phyloP scores from a whole-genome alignment of 2,329 filamentous ascomycete genomes.

The Pseudocercospora fuligena region DNA sequence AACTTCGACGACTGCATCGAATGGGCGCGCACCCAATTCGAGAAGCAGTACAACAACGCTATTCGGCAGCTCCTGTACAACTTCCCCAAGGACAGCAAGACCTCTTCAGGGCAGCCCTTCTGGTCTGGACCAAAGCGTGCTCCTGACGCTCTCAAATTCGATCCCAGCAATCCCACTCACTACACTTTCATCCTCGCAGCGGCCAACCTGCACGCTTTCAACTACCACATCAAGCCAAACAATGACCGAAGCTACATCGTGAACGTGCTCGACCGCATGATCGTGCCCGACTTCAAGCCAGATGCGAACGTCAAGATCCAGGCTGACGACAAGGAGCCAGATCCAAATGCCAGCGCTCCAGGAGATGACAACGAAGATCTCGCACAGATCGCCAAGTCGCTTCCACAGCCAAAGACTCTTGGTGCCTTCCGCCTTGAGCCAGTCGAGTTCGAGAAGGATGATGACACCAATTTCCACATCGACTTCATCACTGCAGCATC shows the following conservation, averaged over 20 bases:
- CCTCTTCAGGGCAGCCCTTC: conserved; percentile 87
- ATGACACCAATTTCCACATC: conserved; percentile 97
- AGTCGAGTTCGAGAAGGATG: conserved; percentile 98
- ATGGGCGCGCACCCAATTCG: conserved; percentile 92
- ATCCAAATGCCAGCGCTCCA: conserved; percentile 72
- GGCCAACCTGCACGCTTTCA: conserved; percentile 94
- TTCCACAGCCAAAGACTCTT: conserved; percentile 79
- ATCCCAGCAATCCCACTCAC: conserved; percentile 81
- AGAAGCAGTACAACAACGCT: conserved; percentile 95
- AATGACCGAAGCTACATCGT: conserved; percentile 71
- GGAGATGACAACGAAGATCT: conserved; percentile 77
- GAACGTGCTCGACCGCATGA: conserved; percentile 86
- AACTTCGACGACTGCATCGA: conserved; percentile 96
- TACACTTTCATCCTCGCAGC: conserved; percentile 85
- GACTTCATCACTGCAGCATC: conserved; percentile 98
- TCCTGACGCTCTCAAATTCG: conserved; percentile 88
- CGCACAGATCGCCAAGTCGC: conserved; percentile 69
- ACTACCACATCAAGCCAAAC: conserved; percentile 85
- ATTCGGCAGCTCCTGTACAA: conserved; percentile 95
- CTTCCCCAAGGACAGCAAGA: conserved; percentile 92
- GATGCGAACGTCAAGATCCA: conserved; percentile 94
- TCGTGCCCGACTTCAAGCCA: conserved; percentile 92
- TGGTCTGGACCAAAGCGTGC: conserved; percentile 99
- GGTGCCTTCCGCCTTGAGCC: conserved; percentile 87
- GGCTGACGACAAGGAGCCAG: conserved; percentile 91